Evolutionary conservation across 176 grass and related monocot species (phyloP).

Genomic region (Juncus effusus): DNA sequence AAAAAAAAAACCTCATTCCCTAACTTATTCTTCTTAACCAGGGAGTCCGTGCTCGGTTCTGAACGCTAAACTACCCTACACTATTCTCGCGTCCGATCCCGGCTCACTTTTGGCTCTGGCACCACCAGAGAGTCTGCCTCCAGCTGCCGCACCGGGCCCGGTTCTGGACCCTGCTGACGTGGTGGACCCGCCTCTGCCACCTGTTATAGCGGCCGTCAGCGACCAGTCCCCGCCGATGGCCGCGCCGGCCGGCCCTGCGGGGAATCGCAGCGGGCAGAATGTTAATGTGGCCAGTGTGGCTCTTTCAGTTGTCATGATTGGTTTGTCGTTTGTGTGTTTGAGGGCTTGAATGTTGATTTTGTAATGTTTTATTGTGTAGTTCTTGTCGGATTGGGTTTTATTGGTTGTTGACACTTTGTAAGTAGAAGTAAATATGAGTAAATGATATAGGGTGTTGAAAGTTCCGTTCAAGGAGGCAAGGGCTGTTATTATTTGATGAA

Average conservation of each 20-base stretch:
- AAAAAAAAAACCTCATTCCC: background rate
- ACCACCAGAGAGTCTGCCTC: slow-evolving; percentile 42
- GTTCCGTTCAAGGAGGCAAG: too few species aligned
- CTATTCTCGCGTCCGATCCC: slow-evolving; percentile 50
- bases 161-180: slow-evolving; percentile 55
- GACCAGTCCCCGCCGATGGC: slow-evolving; percentile 18
- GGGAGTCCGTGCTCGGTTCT: slow-evolving; percentile 72
- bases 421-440: too few species aligned
- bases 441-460: too few species aligned
- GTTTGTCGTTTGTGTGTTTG: slow-evolving; percentile 17
- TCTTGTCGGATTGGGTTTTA: too few species aligned
- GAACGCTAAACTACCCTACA: slow-evolving; percentile 51
- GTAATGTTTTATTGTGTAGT: too few species aligned
- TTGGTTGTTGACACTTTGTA: too few species aligned
- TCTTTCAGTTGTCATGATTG: slow-evolving; percentile 8
- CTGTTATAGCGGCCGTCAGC: slow-evolving; percentile 28
- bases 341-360: slow-evolving; percentile 11
- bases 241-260: background rate
- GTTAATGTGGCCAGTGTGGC: slow-evolving; percentile 1
- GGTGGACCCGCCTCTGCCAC: slow-evolving; percentile 68
- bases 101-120: slow-evolving; percentile 49
- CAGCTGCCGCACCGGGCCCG: slow-evolving; percentile 57
- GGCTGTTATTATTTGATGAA: too few species aligned
- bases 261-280: background rate
- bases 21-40: slow-evolving; percentile 22